A percentile compares a stretch with the other conserved stretches of the same genome.
Evolutionary conservation across 2,329 filamentous ascomycete genomes (phyloP).

Genomic region (Coccinonectria pachysandricola): DNA sequence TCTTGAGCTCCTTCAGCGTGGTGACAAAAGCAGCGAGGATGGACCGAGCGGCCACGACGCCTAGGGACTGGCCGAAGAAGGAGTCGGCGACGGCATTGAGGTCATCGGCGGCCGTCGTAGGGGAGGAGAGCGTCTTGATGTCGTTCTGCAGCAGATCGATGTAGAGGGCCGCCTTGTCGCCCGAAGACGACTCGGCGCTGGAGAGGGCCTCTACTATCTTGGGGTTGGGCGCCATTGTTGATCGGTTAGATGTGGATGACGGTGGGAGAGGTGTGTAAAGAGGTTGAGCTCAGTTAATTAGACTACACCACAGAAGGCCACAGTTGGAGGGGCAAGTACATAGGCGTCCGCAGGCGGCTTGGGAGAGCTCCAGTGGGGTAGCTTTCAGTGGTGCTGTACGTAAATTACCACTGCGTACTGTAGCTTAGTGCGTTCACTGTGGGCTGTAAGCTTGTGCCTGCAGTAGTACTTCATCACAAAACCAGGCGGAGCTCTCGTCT

Average conservation of each 20-base stretch:
- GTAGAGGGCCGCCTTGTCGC: constrained; percentile 36
- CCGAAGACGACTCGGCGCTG: constrained; percentile 24
- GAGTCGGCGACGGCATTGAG: constrained; percentile 58
- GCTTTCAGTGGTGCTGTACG: too few relatives aligned
- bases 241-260: constrained; percentile 1
- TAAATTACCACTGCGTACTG: too few relatives aligned
- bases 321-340: too few relatives aligned
- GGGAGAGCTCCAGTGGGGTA: constrained; percentile 14
- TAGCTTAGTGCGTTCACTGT: too few relatives aligned
- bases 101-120: constrained; percentile 36
- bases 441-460: too few relatives aligned
- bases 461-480: too few relatives aligned
- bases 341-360: constrained; percentile 5
- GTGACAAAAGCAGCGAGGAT: constrained; percentile 58
- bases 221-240: constrained; percentile 26
- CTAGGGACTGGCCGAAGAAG: constrained; percentile 58
- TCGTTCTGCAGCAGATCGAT: constrained; percentile 35
- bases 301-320: too few relatives aligned
- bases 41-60: constrained; percentile 64
- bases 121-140: constrained; percentile 31
- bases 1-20: constrained; percentile 49
- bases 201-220: constrained; percentile 35
- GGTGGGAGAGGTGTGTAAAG: background rate
- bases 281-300: constrained; percentile 3
- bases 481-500: too few relatives aligned